A percentile compares a stretch with the other conserved stretches of the same genome.
Evolutionary conservation across 108 stramenopile species (phyloP).

Genomic region (Cyclotella kingstonii): DNA sequence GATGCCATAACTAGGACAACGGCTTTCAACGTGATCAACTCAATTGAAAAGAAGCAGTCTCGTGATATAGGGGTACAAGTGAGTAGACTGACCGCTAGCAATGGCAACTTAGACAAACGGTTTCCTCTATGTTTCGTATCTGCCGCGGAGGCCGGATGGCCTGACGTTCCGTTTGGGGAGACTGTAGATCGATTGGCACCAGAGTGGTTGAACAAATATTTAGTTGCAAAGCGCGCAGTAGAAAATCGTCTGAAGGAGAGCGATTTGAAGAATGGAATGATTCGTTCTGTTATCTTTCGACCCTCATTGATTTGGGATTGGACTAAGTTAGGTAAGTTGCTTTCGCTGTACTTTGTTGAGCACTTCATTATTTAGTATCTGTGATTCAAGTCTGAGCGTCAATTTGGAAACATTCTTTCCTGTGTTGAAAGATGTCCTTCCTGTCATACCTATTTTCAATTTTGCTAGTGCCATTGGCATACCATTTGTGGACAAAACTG

Average conservation of each 20-base stretch:
- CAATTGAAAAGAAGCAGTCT: conserved; percentile 43
- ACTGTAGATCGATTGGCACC: conserved; percentile 70
- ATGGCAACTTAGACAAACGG: conserved; percentile 16
- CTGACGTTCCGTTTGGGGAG: conserved; percentile 65
- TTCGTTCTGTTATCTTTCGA: conserved; percentile 66
- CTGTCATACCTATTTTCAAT: conserved; percentile 72
- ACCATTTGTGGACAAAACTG: conserved; percentile 84
- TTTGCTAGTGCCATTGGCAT: conserved; percentile 64
- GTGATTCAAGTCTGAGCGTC: too few relatives aligned
- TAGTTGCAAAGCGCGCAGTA: conserved; percentile 74
- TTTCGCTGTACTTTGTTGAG: neutral
- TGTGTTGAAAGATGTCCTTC: conserved; percentile 42
- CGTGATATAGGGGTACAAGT: conserved; percentile 25
- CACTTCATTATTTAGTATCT: neutral
- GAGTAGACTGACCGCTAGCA: neutral
- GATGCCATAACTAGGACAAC: conserved; percentile 79
- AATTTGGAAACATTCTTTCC: neutral
- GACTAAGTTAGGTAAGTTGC: conserved; percentile 50
- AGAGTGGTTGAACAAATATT: conserved; percentile 68
- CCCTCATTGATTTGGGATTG: conserved; percentile 83
- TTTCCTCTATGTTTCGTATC: conserved; percentile 76
- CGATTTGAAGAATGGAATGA: conserved; percentile 17
- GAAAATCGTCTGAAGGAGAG: conserved; percentile 50
- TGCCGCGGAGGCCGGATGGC: conserved; percentile 87
- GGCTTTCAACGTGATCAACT: conserved; percentile 76